A percentile compares a stretch with the other conserved stretches of the same genome.
phyloP scores from a whole-genome alignment of 2,329 filamentous ascomycete genomes.

The Colletotrichum sp. region DNA sequence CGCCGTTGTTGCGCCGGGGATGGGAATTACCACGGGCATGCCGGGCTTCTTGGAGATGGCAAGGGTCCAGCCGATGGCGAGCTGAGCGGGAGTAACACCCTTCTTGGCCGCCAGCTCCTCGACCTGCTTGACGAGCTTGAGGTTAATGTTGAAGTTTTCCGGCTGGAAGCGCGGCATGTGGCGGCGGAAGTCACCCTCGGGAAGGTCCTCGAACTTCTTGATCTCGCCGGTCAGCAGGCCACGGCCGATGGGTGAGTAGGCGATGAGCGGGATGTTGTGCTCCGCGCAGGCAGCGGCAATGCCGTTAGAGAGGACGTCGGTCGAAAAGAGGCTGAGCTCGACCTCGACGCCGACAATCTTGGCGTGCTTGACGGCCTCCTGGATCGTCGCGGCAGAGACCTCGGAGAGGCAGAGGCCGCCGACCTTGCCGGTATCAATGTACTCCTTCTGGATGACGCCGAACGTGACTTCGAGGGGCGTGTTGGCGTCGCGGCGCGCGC shows the following conservation, averaged over 20 bases:
- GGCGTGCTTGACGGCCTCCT: slow-evolving; percentile 47
- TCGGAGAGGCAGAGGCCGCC: slow-evolving; percentile 59
- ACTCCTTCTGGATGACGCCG: slow-evolving; percentile 48
- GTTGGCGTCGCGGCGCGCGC: slow-evolving; percentile 59
- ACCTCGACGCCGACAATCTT: slow-evolving; percentile 57
- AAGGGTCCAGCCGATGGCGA: slow-evolving; percentile 69
- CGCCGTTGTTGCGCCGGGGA: slow-evolving; percentile 66
- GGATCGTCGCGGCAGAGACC: slow-evolving; percentile 52
- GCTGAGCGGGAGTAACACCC: slow-evolving; percentile 64
- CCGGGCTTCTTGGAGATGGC: slow-evolving; percentile 54
- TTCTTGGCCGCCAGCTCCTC: slow-evolving; percentile 64
- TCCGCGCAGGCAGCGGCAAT: slow-evolving; percentile 63
- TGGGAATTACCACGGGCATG: slow-evolving; percentile 66
- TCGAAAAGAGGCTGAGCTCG: slow-evolving; percentile 56
- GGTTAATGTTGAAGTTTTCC: slow-evolving; percentile 68
- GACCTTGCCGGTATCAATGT: slow-evolving; percentile 56
- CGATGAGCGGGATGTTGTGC: slow-evolving; percentile 71
- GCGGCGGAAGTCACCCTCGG: slow-evolving; percentile 51
- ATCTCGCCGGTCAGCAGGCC: slow-evolving; percentile 60
- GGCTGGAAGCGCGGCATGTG: slow-evolving; percentile 64
- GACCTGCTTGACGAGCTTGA: slow-evolving; percentile 64
- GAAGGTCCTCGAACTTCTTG: slow-evolving; percentile 59
- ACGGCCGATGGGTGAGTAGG: slow-evolving; percentile 74
- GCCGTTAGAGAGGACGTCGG: slow-evolving; percentile 55
- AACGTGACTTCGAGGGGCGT: slow-evolving; percentile 50